Evolutionary conservation across 2,329 filamentous ascomycete species (phyloP), one percentile per base, ranked within the genome.

Genomic region (Neonectria punicea): DNA sequence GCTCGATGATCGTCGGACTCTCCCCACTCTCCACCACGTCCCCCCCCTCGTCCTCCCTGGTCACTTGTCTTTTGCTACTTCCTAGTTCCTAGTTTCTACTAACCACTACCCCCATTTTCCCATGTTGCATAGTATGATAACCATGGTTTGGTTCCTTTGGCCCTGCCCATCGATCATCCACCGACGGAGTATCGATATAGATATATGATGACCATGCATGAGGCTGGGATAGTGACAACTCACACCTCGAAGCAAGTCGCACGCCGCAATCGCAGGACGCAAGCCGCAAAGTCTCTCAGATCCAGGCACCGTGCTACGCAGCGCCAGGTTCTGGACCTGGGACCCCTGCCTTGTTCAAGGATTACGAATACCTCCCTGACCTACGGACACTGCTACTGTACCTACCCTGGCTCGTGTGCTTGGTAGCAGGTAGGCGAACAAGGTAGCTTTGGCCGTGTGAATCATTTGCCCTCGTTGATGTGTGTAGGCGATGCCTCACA

Each of bases 191-290:
- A n/a, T 54, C 49, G 43, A 54, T 54, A 32, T 49, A 20, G 34
- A 14, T 46, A n/a, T 56, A 56, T 43, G 43, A 44, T 55, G 55
- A 50, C 61, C 36, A 63, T 58, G 61, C 61, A 54, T 54, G 54
- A 18, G 43, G 51, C 18, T 53, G 18, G 43, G 51, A 14, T 53
- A 63, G 55, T 63, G 61, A 63, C 55, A 63, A 58, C 54, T 53
- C 53, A 53, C 53, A 57, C 47, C 39, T 58, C n/a, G 53, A 62
- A 44, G 53, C 54, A 18, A 58, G 30, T 25, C 36, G 36, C 28
- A 46, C 41, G 60, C 30, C 16, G 30, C 30, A 30, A 30, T 9
- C 30, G 30, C 30, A 30, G 3, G 30, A 2, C 30, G 30, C 30
- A 30, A 30, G 25, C 25, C 25, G 25, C 25, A 28, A n/a, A 36